These are phyloP conservation scores for Zymoseptoria brevis DNA, from an alignment of 2,329 filamentous ascomycete species.

Conservation along the genomic window DNA sequence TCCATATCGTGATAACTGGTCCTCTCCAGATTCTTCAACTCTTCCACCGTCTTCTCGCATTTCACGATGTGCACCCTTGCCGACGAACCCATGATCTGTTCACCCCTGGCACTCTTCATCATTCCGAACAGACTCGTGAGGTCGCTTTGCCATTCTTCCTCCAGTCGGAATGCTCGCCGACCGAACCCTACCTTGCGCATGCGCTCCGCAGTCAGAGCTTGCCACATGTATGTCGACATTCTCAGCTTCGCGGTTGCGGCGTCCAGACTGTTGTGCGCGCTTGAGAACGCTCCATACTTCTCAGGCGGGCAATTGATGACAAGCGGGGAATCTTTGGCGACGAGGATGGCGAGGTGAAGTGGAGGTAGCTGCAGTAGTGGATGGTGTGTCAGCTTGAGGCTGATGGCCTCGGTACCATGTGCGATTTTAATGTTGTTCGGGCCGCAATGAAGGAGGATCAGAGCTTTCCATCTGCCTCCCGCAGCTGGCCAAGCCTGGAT, in stretches of 20 bases:
- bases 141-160: slow-evolving; percentile 27
- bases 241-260: slow-evolving; percentile 28
- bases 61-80: slow-evolving; percentile 25
- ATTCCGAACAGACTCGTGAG: slow-evolving; percentile 14
- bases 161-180: slow-evolving; percentile 25
- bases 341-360: slow-evolving; percentile 28
- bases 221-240: slow-evolving; percentile 32
- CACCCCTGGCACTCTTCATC: neutral
- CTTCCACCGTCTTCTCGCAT: slow-evolving; percentile 20
- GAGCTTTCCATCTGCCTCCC: slow-evolving; percentile 27
- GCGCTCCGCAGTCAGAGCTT: slow-evolving; percentile 30
- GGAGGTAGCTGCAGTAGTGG: slow-evolving; percentile 28
- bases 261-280: slow-evolving; percentile 24
- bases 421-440: slow-evolving; percentile 18
- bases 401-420: slow-evolving; percentile 8
- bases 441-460: slow-evolving; percentile 27
- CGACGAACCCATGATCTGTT: slow-evolving; percentile 17
- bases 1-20: slow-evolving; percentile 19
- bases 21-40: slow-evolving; percentile 18
- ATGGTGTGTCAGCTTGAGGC: slow-evolving; percentile 22
- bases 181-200: slow-evolving; percentile 23
- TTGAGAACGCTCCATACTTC: slow-evolving; percentile 22
- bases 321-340: slow-evolving; percentile 28
- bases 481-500: slow-evolving; percentile 30
- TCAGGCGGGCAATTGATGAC: slow-evolving; percentile 26